Evolutionary conservation across 805 yeast genomes (phyloP), one percentile per base, ranked within the genome.

Genomic region (Kazachstania taianensis): DNA sequence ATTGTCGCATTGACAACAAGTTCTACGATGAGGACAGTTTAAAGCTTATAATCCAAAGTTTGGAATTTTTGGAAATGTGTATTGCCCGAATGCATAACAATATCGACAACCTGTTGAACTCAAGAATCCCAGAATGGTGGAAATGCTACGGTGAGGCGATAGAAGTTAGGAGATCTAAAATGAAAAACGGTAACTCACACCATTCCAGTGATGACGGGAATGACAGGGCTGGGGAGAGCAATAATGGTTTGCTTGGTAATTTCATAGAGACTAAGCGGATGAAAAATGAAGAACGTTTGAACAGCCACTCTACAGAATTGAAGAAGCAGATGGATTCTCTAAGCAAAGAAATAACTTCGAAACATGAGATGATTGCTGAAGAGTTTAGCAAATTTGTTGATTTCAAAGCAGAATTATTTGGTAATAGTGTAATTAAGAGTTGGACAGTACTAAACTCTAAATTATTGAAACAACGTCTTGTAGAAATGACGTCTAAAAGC

Each of bases 361-460:
- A 61, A n/a, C 82, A 81, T 53, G 89, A 81, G 46, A 45, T 54
- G 2, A 44, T 79, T 3, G 86, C 87, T 1, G 68, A 73, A 34
- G 81, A 77, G 50, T 60, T 78, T 14, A 76, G 77, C 35, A 72
- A 69, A 34, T 78, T 72, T 41, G 57, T 79, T 44, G 64, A 62
- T 35, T 75, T 69, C 55, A 71, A 72, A 45, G 53, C 68, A 3
- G 53, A 54, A 1, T 64, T 71, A 39, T 40, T 71, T 28, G 26
- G 20, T 5, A 25, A 35, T 12, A 38, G 40, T 7, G 23, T 50
- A 5, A 33, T 52, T 7, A 40, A 38, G 18, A 38, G 30, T 7
- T 35, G 37, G 33, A 14, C 16, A 12, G 10, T 16, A 14, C 40
- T 35, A 29, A 39, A 38, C 23, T 16, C 20, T 8, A 29, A 23